These are phyloP conservation scores for Lactuca sativa DNA, from an alignment of 129 eudicot genomes.

Conservation along the genomic window DNA sequence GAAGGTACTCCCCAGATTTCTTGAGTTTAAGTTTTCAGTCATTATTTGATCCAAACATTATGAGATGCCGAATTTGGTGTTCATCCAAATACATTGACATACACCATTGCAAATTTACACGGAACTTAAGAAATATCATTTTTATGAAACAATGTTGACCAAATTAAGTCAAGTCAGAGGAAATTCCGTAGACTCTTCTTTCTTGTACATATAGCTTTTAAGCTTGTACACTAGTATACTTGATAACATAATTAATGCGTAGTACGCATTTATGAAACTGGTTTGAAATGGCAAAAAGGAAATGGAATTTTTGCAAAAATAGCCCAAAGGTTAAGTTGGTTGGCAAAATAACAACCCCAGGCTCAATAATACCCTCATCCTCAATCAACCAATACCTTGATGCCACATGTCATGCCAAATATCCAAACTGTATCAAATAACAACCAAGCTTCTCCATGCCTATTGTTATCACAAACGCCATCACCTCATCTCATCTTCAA, in stretches of 20 bases:
- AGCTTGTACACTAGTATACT: conserved; percentile 6
- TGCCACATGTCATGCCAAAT: conserved; percentile 69
- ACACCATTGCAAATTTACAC: not conserved
- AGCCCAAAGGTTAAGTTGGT: too few species aligned
- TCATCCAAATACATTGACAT: not conserved
- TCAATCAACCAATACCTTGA: conserved; percentile 44
- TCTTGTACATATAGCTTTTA: conserved; percentile 14
- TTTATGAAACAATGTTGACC: not conserved
- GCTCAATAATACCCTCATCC: conserved; percentile 54
- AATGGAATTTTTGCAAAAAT: conserved; percentile 20
- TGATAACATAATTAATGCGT: not conserved
- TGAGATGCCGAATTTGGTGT: not conserved
- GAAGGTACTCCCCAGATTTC: too few species aligned
- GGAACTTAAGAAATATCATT: not conserved
- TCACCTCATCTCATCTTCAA: conserved; percentile 66
- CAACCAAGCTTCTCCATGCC: conserved; percentile 70
- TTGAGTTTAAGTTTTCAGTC: too few species aligned
- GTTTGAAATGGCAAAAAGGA: conserved; percentile 13
- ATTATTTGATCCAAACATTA: too few species aligned
- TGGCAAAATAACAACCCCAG: conserved; percentile 26
- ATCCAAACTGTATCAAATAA: conserved; percentile 61
- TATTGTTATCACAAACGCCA: conserved; percentile 43
- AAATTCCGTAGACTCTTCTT: not conserved
- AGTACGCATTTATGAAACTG: not conserved
- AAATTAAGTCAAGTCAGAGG: conserved; percentile 17